These are phyloP conservation scores for Rhodosporidiobolus odoratus DNA, from an alignment of 768 basidiomycete species.

Conservation along the genomic window DNA sequence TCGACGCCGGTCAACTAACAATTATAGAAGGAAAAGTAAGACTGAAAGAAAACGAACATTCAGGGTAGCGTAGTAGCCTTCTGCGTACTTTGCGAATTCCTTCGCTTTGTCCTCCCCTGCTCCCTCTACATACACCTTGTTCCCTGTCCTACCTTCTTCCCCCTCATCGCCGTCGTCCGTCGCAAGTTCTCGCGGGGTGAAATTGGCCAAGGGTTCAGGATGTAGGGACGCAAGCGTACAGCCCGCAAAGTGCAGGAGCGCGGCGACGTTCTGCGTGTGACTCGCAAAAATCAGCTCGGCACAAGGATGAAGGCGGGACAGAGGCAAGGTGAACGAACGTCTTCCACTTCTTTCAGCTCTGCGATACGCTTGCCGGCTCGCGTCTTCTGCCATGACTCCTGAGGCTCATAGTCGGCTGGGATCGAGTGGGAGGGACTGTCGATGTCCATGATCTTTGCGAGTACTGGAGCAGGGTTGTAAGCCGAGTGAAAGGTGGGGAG, in stretches of 20 bases:
- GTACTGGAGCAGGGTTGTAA: neutral
- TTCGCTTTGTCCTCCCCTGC: conserved; percentile 10
- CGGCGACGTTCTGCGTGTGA: conserved; percentile 22
- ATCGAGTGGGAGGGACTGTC: neutral
- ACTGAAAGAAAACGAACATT: conserved; percentile 21
- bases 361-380: conserved; percentile 28
- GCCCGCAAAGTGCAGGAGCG: conserved; percentile 32
- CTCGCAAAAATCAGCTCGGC: neutral
- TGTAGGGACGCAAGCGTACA: conserved; percentile 34
- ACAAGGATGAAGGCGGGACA: neutral
- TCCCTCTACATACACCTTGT: neutral
- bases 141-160: neutral
- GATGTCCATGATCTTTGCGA: neutral
- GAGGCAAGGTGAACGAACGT: conserved; percentile 6
- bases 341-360: conserved; percentile 33
- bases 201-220: conserved; percentile 29
- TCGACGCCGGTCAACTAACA: neutral
- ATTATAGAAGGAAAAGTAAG: neutral
- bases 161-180: conserved; percentile 16
- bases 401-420: neutral
- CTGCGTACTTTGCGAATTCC: conserved; percentile 29
- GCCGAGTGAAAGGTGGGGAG: neutral
- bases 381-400: conserved; percentile 13
- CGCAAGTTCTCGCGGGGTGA: conserved; percentile 24
- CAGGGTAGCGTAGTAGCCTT: conserved; percentile 32